Evolutionary conservation across 2,329 filamentous ascomycete species (phyloP).

Genomic region (Elsinoe australis): DNA sequence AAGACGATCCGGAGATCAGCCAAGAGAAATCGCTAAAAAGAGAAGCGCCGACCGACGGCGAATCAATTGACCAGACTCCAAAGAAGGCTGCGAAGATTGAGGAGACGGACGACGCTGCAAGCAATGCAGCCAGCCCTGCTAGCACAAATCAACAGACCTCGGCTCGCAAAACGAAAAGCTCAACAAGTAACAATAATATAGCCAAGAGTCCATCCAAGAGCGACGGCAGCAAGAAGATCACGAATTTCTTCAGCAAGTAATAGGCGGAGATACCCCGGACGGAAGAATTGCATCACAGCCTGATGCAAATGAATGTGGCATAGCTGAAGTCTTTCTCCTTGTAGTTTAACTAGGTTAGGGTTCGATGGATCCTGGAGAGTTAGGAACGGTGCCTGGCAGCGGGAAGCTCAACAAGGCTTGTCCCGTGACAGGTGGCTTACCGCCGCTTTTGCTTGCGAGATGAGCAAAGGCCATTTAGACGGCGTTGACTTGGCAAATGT

Average conservation of each 20-base stretch:
- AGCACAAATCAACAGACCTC: slow-evolving; percentile 21
- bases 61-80: slow-evolving; percentile 30
- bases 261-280: background rate
- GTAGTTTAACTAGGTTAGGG: background rate
- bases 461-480: background rate
- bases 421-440: slow-evolving; percentile 1
- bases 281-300: too few species aligned
- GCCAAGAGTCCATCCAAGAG: slow-evolving; percentile 40
- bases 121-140: slow-evolving; percentile 18
- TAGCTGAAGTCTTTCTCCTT: too few species aligned
- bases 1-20: slow-evolving; percentile 25
- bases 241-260: slow-evolving; percentile 49
- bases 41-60: slow-evolving; percentile 35
- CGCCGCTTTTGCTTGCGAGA: background rate
- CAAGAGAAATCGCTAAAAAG: slow-evolving; percentile 39
- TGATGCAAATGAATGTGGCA: too few species aligned
- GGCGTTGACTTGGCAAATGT: too few species aligned
- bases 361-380: background rate
- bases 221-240: slow-evolving; percentile 50
- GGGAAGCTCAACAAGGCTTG: slow-evolving; percentile 13
- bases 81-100: slow-evolving; percentile 33
- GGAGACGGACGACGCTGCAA: slow-evolving; percentile 20
- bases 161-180: slow-evolving; percentile 46
- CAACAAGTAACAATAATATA: slow-evolving; percentile 48
- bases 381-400: slow-evolving; percentile 6